A percentile compares a stretch with the other conserved stretches of the same genome.
Evolutionary conservation across 2,329 filamentous ascomycete species (phyloP).

Genomic region (Fusarium setosum): DNA sequence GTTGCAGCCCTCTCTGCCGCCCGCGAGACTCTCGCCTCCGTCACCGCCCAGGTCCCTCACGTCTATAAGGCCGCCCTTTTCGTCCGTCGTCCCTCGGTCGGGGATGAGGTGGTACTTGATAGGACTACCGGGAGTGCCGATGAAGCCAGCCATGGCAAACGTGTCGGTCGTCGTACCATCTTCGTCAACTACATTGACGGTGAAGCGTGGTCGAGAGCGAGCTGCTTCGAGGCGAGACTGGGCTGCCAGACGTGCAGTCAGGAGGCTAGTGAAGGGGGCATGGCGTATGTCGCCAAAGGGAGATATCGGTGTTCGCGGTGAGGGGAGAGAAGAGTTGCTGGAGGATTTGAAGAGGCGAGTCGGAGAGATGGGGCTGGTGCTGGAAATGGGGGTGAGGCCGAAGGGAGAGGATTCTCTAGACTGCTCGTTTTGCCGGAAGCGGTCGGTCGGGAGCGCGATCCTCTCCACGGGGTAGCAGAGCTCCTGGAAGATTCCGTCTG

Average conservation of each 20-base stretch:
- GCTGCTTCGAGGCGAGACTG: constrained; percentile 73
- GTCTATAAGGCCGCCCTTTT: constrained; percentile 66
- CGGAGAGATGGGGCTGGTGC: constrained; percentile 39
- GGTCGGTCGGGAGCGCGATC: constrained; percentile 63
- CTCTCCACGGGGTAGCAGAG: constrained; percentile 73
- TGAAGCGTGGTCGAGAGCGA: constrained; percentile 63
- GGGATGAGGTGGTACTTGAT: constrained; percentile 72
- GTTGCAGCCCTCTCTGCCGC: constrained; percentile 54
- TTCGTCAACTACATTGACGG: constrained; percentile 68
- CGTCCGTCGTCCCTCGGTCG: constrained; percentile 66
- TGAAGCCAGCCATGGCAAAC: constrained; percentile 68
- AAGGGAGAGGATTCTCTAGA: constrained; percentile 29
- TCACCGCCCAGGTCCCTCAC: constrained; percentile 62
- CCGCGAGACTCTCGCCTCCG: constrained; percentile 56
- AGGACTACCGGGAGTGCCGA: constrained; percentile 68
- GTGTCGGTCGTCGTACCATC: constrained; percentile 62
- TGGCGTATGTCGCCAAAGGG: constrained; percentile 27
- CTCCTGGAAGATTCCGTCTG: constrained; percentile 75
- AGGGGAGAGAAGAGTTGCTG: constrained; percentile 48
- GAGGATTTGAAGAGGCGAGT: constrained; percentile 48
- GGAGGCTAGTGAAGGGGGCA: constrained; percentile 57
- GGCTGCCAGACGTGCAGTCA: constrained; percentile 69
- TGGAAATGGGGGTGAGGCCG: constrained; percentile 34
- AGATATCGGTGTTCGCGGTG: constrained; percentile 21
- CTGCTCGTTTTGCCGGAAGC: constrained; percentile 49